Conservation (phyloP, 2,329 filamentous ascomycete species). For the Penicillium sp. region DNA sequence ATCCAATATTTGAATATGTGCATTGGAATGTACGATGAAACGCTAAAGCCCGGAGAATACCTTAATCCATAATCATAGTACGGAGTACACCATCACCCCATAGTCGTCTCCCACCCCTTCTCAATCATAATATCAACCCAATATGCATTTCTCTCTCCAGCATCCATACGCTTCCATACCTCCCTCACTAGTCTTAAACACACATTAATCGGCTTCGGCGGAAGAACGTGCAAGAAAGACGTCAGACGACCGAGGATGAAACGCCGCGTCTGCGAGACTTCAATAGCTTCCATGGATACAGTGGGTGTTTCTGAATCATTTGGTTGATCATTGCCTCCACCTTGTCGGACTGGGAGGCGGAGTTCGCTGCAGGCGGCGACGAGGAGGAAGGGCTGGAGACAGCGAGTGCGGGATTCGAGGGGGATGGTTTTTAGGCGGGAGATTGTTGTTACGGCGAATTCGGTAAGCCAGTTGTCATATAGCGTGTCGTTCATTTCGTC, state of each 20-base stretch:
- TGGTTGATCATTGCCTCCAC: constrained; percentile 4
- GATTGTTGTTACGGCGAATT: constrained; percentile 49
- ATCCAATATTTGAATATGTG: neutral
- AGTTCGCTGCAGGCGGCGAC: constrained; percentile 50
- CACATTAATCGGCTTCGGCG: constrained; percentile 49
- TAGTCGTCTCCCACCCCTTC: constrained; percentile 53
- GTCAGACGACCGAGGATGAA: constrained; percentile 49
- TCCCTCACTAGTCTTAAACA: constrained; percentile 50
- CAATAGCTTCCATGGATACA: constrained; percentile 40
- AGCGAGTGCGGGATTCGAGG: constrained; percentile 50
- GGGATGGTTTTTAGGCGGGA: constrained; percentile 48
- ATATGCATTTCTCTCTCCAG: constrained; percentile 43
- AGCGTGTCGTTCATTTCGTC: constrained; percentile 10
- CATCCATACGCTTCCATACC: constrained; percentile 51
- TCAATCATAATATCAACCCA: constrained; percentile 56
- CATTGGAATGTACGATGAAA: neutral
- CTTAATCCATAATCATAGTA: no score
- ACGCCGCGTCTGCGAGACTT: constrained; percentile 45
- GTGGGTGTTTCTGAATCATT: constrained; percentile 15
- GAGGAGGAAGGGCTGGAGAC: constrained; percentile 51
- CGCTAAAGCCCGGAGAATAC: no score
- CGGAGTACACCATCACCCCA: constrained; percentile 35
- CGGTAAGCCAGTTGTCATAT: constrained; percentile 44
- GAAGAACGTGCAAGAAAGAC: constrained; percentile 44
- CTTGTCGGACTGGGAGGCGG: constrained; percentile 34